Evolutionary conservation across 139 green algal genomes (phyloP), one percentile per base, ranked within the genome.

Genomic region (Chlamydomonas urium): DNA sequence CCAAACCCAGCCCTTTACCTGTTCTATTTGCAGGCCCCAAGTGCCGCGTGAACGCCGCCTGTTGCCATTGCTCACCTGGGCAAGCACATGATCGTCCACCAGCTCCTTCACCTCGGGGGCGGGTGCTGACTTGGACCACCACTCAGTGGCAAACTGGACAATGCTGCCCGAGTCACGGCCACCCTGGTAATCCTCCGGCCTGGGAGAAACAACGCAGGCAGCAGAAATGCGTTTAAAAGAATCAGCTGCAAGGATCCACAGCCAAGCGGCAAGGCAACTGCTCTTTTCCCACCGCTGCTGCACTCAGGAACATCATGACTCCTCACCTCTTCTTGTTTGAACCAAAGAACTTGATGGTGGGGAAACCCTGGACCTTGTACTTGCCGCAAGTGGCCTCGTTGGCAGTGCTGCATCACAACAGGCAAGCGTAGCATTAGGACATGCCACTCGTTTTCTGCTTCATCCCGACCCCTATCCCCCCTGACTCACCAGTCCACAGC

Each of bases 331-430:
- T 66, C 83, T 97, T 95, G 82, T 88, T 78, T 2, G 65, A 42
- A 4, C 85, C 90, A 73, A 97, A 98, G 34, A 88, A 88, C 81
- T 96, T 94, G 73, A 97, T 84, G 47, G 92, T 98, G 47, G 93
- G 93, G 81, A 93, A 97, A 31, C 93, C 93, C 38, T 80, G 78
- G 32, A 93, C 78, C 5, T 74, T 66, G 56, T 78, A 92, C 71
- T 90, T 71, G 4, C 65, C 57, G 74, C 89, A 93, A 1, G 80
- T 85, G 19, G 79, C 66, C 77, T 91, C 66, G 69, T 89, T 76
- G 1, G 29, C 73, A 0, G 89, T 93, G 81, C 93, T 97, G 81
- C 63, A 56, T 31, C 5, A 56, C 45, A 26, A 56, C 17, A 56
- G 45, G 21, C 17, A 56, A 56, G 45, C 21, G 45, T 26, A 56